Percentiles rank a stretch among this genome's conserved stretches.
Conservation (phyloP, 768 basidiomycete genomes). For the Tephrocybe rancida region DNA sequence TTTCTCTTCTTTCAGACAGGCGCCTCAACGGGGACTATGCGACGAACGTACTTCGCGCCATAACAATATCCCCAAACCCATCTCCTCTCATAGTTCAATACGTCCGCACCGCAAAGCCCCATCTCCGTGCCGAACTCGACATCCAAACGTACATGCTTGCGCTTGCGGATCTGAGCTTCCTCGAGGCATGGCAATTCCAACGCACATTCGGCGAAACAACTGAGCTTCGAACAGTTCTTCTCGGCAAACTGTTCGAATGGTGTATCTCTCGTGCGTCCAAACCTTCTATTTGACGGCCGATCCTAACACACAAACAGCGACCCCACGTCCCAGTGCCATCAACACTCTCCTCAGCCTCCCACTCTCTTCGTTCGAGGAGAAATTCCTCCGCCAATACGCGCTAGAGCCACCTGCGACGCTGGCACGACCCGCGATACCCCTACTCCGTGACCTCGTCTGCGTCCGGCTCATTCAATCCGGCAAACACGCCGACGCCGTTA, state of each 20-base stretch:
- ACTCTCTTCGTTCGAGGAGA: constrained; percentile 65
- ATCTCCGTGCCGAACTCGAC: constrained; percentile 67
- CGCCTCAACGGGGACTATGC: constrained; percentile 77
- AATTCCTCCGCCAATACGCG: constrained; percentile 57
- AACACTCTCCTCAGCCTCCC: constrained; percentile 67
- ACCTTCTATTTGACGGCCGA: neutral
- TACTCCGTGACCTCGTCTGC: constrained; percentile 78
- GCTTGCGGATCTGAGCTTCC: constrained; percentile 61
- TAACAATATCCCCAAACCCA: constrained; percentile 51
- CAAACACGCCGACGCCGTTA: constrained; percentile 71
- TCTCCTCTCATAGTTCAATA: constrained; percentile 68
- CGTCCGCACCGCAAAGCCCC: constrained; percentile 74
- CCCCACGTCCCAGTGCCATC: constrained; percentile 58
- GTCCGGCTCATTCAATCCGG: constrained; percentile 77
- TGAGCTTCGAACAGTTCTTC: constrained; percentile 52
- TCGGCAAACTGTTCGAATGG: constrained; percentile 67
- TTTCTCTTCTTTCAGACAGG: constrained; percentile 71
- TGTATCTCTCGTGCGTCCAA: constrained; percentile 63
- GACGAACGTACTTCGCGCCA: constrained; percentile 75
- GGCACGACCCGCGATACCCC: constrained; percentile 49
- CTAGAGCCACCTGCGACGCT: constrained; percentile 53
- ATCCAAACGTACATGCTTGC: constrained; percentile 72
- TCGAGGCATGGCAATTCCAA: constrained; percentile 79
- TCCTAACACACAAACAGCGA: constrained; percentile 54
- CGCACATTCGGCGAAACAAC: constrained; percentile 66